Evolutionary conservation across 2,329 filamentous ascomycete genomes (phyloP).

Genomic region (Phaeosphaeria sp.): DNA sequence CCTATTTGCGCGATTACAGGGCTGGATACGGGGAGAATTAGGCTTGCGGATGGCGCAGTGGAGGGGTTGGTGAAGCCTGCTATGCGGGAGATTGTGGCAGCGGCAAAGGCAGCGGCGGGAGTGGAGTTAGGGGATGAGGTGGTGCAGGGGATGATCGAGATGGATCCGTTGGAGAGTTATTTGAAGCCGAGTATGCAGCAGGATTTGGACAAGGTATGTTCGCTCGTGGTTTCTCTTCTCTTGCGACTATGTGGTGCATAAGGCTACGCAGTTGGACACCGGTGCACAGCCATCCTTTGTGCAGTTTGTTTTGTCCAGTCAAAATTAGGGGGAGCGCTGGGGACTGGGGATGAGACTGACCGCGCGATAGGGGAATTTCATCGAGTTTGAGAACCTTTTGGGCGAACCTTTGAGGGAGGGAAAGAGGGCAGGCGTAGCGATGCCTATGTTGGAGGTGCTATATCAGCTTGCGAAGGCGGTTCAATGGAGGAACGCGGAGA

Average conservation of each 20-base stretch:
- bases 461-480: conserved; percentile 58
- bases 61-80: conserved; percentile 59
- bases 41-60: conserved; percentile 53
- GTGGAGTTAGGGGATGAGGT: conserved; percentile 53
- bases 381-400: conserved; percentile 63
- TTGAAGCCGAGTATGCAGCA: conserved; percentile 63
- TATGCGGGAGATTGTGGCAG: conserved; percentile 59
- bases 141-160: conserved; percentile 54
- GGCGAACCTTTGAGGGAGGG: conserved; percentile 64
- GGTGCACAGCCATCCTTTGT: too few relatives aligned
- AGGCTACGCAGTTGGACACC: too few relatives aligned
- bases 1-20: conserved; percentile 59
- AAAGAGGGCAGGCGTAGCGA: conserved; percentile 54
- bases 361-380: conserved; percentile 62
- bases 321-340: too few relatives aligned
- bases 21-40: conserved; percentile 60
- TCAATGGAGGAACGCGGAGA: conserved; percentile 58
- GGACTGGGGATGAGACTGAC: too few relatives aligned
- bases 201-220: conserved; percentile 57
- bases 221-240: neutral
- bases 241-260: too few relatives aligned
- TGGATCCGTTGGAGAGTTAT: conserved; percentile 58
- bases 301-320: too few relatives aligned
- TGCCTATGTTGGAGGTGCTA: conserved; percentile 58
- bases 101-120: conserved; percentile 54